Evolutionary conservation across 2,329 filamentous ascomycete species (phyloP), one percentile per base, ranked within the genome.

Genomic region (Helotiales sp.): DNA sequence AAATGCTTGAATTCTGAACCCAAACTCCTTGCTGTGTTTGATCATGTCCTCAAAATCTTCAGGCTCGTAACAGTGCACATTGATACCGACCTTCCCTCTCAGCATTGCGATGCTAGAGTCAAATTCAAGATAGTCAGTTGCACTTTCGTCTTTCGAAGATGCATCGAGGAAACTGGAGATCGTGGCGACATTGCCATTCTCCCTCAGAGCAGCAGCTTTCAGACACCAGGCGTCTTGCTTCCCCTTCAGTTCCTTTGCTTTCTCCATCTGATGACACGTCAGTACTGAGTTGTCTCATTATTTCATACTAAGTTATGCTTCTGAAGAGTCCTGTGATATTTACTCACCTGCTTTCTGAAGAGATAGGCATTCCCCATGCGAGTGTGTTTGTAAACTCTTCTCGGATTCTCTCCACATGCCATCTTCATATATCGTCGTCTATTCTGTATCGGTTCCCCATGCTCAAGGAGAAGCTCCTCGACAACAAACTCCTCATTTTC

Each of bases 331-430:
- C 17, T 1, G 13, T 1, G 17, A 55, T 10, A 22, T 22, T 8
- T 34, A 55, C 52, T 55, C 17, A 55, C 52, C 30, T 55, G 80
- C 52, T 79, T 74, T 5, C 81, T 75, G 43, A 82, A 75, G 17
- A 78, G 72, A 73, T 76, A 82, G 1, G 79, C 78, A 65, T 79
- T 78, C 1, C 79, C 81, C 74, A 82, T 79, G 26, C 81, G 77
- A 2, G 77, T 79, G 58, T 81, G 78, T 4, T 72, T 72, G 69
- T 82, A 81, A 0, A 76, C 66, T 0, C 65, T 37, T 64, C 77
- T 79, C n/a, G 80, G 80, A 67, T 83, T 83, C 71, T 83, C 82
- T 8, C 82, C 82, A 67, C 80, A 81, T 0, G 81, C 82, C 78
- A 83, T 81, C 71, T 83, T 83, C 76, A 83, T 79, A 69, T 81